Evolutionary conservation across 345 rosid genomes (phyloP).

Genomic region (Lagerstroemia speciosa): DNA sequence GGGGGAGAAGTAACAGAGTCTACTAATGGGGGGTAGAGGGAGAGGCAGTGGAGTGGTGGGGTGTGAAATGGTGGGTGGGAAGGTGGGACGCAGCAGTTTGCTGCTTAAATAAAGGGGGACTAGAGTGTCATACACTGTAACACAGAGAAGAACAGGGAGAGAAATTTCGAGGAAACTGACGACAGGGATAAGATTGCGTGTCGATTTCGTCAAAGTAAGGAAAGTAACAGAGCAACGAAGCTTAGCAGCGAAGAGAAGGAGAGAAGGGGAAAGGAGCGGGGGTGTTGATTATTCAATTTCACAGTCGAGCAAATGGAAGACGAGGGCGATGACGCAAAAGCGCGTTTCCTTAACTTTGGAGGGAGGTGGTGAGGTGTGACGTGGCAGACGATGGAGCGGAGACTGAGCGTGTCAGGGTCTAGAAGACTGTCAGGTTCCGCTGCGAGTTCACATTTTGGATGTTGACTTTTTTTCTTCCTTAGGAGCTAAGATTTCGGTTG

Average conservation of each 20-base stretch:
- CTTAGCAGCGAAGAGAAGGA: conserved; percentile 1
- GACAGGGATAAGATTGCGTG: conserved; percentile 5
- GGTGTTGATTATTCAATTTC: background rate
- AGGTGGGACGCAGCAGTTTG: background rate
- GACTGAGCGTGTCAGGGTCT: background rate
- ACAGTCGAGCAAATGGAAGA: background rate
- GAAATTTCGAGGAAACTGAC: background rate
- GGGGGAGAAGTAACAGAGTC: background rate
- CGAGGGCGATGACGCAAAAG: conserved; percentile 1
- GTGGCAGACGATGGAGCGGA: background rate
- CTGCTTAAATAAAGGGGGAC: conserved; percentile 2
- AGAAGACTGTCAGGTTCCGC: background rate
- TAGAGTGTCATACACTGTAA: too few species aligned
- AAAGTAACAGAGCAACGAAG: conserved; percentile 1
- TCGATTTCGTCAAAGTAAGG: conserved; percentile 5
- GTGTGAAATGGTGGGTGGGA: background rate
- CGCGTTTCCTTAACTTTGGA: background rate
- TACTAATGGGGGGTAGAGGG: background rate
- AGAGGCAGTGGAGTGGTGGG: background rate
- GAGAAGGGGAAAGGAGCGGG: background rate
- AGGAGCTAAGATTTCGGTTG: background rate
- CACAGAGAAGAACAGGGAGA: background rate
- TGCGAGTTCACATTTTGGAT: background rate
- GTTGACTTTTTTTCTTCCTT: background rate
- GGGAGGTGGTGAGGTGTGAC: background rate